Percentiles rank a stretch among this genome's conserved stretches.
Evolutionary conservation across 805 yeast species (phyloP).

Genomic region (Jamesozyma lodderae): DNA sequence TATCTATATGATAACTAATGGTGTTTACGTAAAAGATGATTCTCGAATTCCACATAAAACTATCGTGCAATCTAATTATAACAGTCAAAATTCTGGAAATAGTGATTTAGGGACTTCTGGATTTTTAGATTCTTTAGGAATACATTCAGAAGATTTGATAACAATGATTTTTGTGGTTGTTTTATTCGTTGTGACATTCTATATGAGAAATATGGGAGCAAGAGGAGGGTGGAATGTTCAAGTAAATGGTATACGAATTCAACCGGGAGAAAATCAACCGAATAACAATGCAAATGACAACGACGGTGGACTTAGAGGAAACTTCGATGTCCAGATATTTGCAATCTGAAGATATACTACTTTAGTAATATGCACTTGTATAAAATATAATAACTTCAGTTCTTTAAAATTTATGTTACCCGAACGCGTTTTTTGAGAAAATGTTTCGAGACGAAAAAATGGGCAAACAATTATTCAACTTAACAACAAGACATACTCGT

Average conservation of each 20-base stretch:
- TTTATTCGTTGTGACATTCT: slow-evolving; percentile 12
- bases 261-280: background rate
- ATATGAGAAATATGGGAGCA: slow-evolving; percentile 15
- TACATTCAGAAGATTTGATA: slow-evolving; percentile 17
- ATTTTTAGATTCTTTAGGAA: slow-evolving; percentile 8
- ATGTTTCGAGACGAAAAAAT: background rate
- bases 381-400: no score
- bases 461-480: background rate
- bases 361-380: no score
- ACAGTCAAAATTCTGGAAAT: slow-evolving; percentile 2
- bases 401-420: no score
- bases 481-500: no score
- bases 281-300: slow-evolving; percentile 1
- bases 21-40: slow-evolving; percentile 1
- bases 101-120: background rate
- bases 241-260: slow-evolving; percentile 17
- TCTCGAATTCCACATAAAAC: slow-evolving; percentile 5
- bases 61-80: slow-evolving; percentile 6
- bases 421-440: background rate
- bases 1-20: background rate
- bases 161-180: slow-evolving; percentile 14
- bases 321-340: slow-evolving; percentile 22
- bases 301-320: slow-evolving; percentile 6
- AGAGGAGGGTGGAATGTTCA: slow-evolving; percentile 25
- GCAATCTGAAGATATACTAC: slow-evolving; percentile 14